Base-by-base conservation (phyloP, 2,329 filamentous ascomycete genomes). In the Microcyclosporella mali region DNA sequence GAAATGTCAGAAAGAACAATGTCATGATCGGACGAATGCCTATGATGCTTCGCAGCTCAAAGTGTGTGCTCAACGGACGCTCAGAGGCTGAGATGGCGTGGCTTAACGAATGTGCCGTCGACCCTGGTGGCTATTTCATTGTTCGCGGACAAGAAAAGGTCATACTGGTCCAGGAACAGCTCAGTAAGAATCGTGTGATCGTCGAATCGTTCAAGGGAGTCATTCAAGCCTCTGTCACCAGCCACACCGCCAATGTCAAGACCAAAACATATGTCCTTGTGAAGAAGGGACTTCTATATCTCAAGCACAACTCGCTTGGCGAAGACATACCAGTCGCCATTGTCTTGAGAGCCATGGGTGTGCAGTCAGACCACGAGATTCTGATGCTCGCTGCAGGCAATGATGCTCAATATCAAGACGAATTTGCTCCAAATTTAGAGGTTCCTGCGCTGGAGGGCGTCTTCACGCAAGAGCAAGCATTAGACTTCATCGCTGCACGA, bases 111-210 rank as follows among this genome's bases (percentile, higher is more conserved):
- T 98, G 92, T 59, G 88, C 92, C 11, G 73, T 98, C 31, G 92
- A 98, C 61, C 92, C 94, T 1, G 92, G 92, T 50, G 92, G 92
- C 40, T 98, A 98, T 66, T 98, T 98, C 60, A 92, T 98, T 59
- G 88, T 97, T 53, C 88, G 90, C 57, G 92, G 92, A 35, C 95
- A 94, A 15, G 92, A 98, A 66, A 98, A 98, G 71, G 92, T 98
- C 56, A 98, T 98, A 60, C 72, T 98, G 33, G 94, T 98, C 11
- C 92, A 98, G 66, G 94, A 98, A 63, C 92, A 98, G 69, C 72
- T 98, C 62, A 98, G 92, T 76, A 98, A 98, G 77, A 98, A 98
- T 67, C 82, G 92, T 71, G 86, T 98, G 59, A 95, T 98, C 63
- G 90, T 98, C 12, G 94, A 98, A 67, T 83, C 87, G 42, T 94